phyloP scores from a whole-genome alignment of 1,284 basidiomycete genomes.

The Ganoderma multipileum region DNA sequence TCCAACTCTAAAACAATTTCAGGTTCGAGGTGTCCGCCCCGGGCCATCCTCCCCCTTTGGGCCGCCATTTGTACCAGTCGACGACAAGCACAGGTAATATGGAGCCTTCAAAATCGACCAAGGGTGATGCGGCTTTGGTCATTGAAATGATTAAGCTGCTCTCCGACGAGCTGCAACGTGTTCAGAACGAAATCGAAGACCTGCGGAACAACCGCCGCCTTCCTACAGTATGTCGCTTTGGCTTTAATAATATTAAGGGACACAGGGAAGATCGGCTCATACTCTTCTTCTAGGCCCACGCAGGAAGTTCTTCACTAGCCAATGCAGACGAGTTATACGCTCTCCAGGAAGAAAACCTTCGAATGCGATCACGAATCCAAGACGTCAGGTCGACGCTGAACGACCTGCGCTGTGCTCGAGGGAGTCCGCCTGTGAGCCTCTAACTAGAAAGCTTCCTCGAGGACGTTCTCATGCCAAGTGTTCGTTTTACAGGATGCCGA shows the following conservation, averaged over 20 bases:
- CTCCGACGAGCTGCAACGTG: constrained; percentile 23
- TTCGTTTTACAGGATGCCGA: background rate
- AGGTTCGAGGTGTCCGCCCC: background rate
- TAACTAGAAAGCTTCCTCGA: background rate
- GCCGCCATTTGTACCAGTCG: background rate
- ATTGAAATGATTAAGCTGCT: constrained; percentile 25
- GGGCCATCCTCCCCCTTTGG: background rate
- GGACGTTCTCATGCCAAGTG: background rate
- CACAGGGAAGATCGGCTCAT: no score
- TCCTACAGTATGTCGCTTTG: background rate
- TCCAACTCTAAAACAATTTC: no score
- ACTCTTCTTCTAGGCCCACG: background rate
- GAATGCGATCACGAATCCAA: constrained; percentile 10
- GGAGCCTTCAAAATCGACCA: background rate
- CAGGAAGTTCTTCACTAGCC: background rate
- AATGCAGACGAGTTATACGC: background rate
- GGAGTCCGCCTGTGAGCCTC: background rate
- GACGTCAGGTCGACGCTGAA: background rate
- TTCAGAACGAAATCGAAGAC: constrained; percentile 17
- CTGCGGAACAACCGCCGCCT: background rate
- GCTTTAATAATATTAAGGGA: background rate
- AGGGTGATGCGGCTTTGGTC: constrained; percentile 5
- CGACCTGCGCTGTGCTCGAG: background rate
- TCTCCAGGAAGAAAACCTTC: constrained; percentile 22
- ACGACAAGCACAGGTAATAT: background rate